Conservation (phyloP, 768 basidiomycete genomes). For the Rhodosporidiobolus odoratus region DNA sequence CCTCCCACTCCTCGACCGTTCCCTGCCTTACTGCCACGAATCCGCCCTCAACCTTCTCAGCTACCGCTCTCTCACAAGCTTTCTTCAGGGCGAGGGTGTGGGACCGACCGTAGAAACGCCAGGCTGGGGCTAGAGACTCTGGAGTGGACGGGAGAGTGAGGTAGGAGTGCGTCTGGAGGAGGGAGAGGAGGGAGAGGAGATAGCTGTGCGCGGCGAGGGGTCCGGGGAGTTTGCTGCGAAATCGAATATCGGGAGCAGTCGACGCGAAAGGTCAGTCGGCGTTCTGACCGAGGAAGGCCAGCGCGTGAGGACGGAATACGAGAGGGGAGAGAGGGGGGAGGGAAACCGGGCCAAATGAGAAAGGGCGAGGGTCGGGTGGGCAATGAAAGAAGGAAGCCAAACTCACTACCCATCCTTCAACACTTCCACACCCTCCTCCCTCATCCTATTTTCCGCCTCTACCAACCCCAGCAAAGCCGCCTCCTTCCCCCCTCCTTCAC, state of each 20-base stretch:
- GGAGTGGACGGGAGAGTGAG: background rate
- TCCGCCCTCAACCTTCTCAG: background rate
- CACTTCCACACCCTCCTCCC: constrained; percentile 52
- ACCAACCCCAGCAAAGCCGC: constrained; percentile 51
- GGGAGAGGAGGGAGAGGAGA: background rate
- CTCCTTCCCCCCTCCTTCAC: constrained; percentile 48
- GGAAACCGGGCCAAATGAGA: background rate
- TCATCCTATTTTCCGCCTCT: constrained; percentile 49
- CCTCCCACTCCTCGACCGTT: background rate
- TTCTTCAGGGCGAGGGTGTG: background rate
- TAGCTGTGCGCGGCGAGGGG: background rate
- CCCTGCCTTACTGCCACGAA: background rate
- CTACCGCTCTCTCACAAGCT: background rate
- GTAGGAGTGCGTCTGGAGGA: background rate
- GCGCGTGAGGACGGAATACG: no score
- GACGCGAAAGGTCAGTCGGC: background rate
- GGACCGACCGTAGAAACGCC: background rate
- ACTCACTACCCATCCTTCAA: constrained; percentile 52
- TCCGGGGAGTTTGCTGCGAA: constrained; percentile 3
- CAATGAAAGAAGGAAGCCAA: background rate
- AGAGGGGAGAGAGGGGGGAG: no score
- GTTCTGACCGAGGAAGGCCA: no score
- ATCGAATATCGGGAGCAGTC: no score
- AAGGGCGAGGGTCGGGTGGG: no score
- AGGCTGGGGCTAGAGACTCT: background rate